Evolutionary conservation across 208 protist genomes (phyloP), one percentile per base, ranked within the genome.

Genomic region (Acanthamoeba triangularis): DNA sequence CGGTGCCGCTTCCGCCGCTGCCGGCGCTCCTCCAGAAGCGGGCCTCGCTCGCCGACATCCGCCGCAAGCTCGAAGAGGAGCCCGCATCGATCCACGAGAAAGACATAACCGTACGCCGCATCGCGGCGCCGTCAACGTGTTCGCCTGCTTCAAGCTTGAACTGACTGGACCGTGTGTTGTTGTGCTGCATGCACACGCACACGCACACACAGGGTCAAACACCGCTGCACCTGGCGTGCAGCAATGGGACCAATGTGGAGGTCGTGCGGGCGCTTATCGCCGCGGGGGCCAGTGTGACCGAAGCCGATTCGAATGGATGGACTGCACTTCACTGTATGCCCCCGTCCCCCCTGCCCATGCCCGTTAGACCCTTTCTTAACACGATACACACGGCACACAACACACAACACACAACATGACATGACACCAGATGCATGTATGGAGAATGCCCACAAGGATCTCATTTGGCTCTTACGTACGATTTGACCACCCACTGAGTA

Each of bases 391-490:
- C 65, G 65, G 16, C 0, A 28, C 65, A 37, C 8, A 2, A 72
- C 65, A 28, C 11, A 72, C 65, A 28, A 35, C 0, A 28, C 65
- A 37, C 8, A 2, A 72, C 65, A 28, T 8, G 11, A 37, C 25
- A 47, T 7, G 41, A 20, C 59, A 28, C 11, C n/a, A 69, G 59
- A 69, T 63, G 84, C 49, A 6, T 91, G 84, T 18, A 91, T 69
- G 84, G 84, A 91, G 84, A 91, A 69, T 30, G 49, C 84, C 6
- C 59, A 72, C 54, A 91, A 91, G 54, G 76, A 85, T 30, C n/a
- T 85, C 44, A 85, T 85, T 20, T 85, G 76, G 76, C 76, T 85
- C 23, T 54, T 92, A 2, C 7, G 52, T 92, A 92, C 59, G 85
- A 41, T 18, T 92, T 54, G 10, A 41, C 35, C 16, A 23, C 52